Base-by-base conservation (phyloP, 495 filamentous ascomycete genomes). In the Elasticomyces elasticus region DNA sequence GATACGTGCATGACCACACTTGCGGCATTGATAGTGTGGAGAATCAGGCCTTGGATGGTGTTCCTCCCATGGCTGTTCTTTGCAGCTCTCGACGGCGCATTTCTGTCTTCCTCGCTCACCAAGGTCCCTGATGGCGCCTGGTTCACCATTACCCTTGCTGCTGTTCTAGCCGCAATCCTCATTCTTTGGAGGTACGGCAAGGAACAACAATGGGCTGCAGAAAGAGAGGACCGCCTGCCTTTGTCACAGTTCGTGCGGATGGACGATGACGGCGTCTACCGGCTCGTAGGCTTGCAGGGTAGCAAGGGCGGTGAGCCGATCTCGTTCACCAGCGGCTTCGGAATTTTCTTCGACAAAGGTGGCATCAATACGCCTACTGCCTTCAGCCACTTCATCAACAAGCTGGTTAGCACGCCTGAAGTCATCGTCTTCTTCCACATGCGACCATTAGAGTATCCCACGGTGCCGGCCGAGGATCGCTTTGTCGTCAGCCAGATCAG, bases 131-230 rank as follows among this genome's bases (percentile, higher is more conserved):
- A 79, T 0, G 84, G 84, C 1, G 84, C 84, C 6, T 87, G 84
- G 84, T 84, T 87, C 56, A 86, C 84, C 0, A 67, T 87, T n/a
- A 70, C 77, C 0, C 72, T 86, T 15, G 74, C 80, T 0, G 64
- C 69, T 11, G 62, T 84, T 0, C 70, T 86, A 1, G 71, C 79
- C 0, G 66, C 64, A 37, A 62, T 85, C 19, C 79, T 86, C 54
- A 62, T 86, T 35, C 71, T 85, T 10, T 87, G 84, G 83, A 76
- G 84, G 19, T 86, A 76, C 49, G 84, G 84, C 12, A 86, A 87
- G 63, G 79, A 85, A 52, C 76, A 76, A 46, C 84, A 87, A 62
- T 87, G 84, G 84, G 67, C 61, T 7, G 76, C 82, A 11, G 84
- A 87, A 64, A 72, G 70, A 0, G 70, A 74, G 48, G 83, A 87